Evolutionary conservation across 2,329 filamentous ascomycete species (phyloP), one percentile per base, ranked within the genome.

Genomic region (Cercospora nicotianae): DNA sequence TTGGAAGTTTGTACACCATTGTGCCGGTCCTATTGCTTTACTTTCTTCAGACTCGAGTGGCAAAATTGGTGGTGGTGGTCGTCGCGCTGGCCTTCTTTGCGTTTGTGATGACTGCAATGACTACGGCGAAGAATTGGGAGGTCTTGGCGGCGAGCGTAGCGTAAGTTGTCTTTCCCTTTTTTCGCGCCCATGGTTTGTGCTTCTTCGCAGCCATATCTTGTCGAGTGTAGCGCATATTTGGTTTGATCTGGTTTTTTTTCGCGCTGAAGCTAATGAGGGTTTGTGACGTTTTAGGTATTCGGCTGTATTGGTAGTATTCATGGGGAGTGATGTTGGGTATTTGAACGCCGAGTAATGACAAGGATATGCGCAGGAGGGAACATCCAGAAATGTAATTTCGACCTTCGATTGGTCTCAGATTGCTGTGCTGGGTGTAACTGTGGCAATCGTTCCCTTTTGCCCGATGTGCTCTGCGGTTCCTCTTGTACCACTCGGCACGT

Each of bases 361-460:
- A 31, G 30, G n/a, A n/a, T n/a, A n/a, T n/a, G n/a, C n/a, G 30
- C 30, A 31, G 3, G 30, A 3, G 30, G 12, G 30, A 31, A 31
- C 9, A 31, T 31, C 30, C 30, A 31, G 3, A 31, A 31, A 31
- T 31, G 30, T 31, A 3, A 31, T 3, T 31, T 9, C 30, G 30
- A 31, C 30, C 30, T 31, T 9, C 30, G 30, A 31, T 3, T 31
- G 10, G 1, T 3, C 30, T 31, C 30, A 31, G 30, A 31, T 10
- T 31, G 30, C 30, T 31, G 30, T 33, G 31, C 51, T 23, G 10
- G 62, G 62, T 5, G 23, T 64, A 5, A 64, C 26, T 12, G 62
- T 64, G 30, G 62, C 62, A 20, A 64, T 64, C 1, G 51, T 64
- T 1, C 51, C 62, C 42, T 64, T 64, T 33, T 42, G 33, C 9